A percentile compares a stretch with the other conserved stretches of the same genome.
phyloP scores from a whole-genome alignment of 768 basidiomycete genomes.

The Mrakia blollopis region DNA sequence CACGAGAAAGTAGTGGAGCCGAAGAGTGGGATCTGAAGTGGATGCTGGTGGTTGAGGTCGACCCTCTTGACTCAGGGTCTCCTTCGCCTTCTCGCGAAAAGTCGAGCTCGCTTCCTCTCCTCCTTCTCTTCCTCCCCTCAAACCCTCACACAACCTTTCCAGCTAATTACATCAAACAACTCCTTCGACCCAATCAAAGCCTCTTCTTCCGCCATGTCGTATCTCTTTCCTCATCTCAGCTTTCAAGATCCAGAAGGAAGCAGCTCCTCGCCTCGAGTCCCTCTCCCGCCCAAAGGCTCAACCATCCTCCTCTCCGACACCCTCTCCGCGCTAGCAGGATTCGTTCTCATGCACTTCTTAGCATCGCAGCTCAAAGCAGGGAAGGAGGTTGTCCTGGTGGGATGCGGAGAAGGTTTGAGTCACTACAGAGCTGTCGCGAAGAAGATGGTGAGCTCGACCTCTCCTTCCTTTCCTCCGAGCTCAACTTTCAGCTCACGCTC shows the following conservation, averaged over 20 bases:
- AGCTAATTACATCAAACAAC: no score
- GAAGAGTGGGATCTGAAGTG: background rate
- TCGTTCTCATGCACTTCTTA: conserved; percentile 27
- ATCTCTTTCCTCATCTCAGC: conserved; percentile 20
- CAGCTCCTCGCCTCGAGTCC: conserved; percentile 12
- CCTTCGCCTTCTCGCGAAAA: background rate
- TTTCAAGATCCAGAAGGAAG: conserved; percentile 1
- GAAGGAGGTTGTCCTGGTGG: conserved; percentile 23
- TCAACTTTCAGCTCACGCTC: background rate
- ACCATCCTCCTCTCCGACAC: conserved; percentile 29
- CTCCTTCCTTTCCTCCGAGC: background rate
- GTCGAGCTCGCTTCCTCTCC: background rate
- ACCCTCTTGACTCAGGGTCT: background rate
- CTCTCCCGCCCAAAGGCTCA: conserved; percentile 4
- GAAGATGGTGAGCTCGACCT: conserved; percentile 25
- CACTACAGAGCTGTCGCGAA: conserved; percentile 23
- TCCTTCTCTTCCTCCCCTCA: background rate
- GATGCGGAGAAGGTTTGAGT: conserved; percentile 14
- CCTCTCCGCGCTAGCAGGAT: conserved; percentile 24
- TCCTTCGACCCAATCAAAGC: background rate
- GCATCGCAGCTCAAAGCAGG: conserved; percentile 15
- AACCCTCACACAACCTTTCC: background rate
- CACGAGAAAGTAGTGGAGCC: background rate
- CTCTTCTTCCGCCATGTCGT: background rate
- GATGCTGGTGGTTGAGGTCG: background rate